Base-by-base conservation (phyloP, 2,329 filamentous ascomycete species). In the Phialophora expanda region DNA sequence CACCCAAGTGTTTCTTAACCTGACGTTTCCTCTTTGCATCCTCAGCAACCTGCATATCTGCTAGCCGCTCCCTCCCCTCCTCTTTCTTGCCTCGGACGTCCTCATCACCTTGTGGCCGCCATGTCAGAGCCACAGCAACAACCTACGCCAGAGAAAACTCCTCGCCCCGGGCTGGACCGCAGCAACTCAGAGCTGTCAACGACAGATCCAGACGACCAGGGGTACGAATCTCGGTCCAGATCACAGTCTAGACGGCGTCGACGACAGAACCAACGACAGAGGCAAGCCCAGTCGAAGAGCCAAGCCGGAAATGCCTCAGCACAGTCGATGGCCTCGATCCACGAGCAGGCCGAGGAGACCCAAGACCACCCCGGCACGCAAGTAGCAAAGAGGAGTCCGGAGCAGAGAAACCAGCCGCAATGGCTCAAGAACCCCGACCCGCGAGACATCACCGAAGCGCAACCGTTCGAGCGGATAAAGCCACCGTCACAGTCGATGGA, bases 401-500 rank as follows among this genome's bases (percentile, higher is more conserved):
- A 56, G 20, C 51, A 62, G 7, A 56, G 56, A 41, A 50, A 66
- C n/a, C 34, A 66, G 17, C 65, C 58, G 34, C 66, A 72, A 30
- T 69, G 67, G 68, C 62, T 71, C 41, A 65, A 69, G 54, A 70
- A 73, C 66, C 60, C 68, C 30, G 56, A 66, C 55, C 60, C 70
- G n/a, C 56, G 59, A 83, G 74, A 83, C 82, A 70, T 82, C 80
- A 84, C 82, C 50, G 75, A 78, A 66, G 82, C 83, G 79, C 78
- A 81, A 65, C 80, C 82, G 32, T 85, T 86, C 68, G 83, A 86
- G 73, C 81, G 81, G 54, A 85, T 86, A 69, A 84, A 84, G 7
- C 83, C 83, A 11, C 83, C 85, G 68, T 81, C 78, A 72, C 84
- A 84, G 54, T 82, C 79, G 60, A 86, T 86, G 84, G 80, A 84